Evolutionary conservation across 768 basidiomycete species (phyloP).

Genomic region (Multifurca ochricompacta): DNA sequence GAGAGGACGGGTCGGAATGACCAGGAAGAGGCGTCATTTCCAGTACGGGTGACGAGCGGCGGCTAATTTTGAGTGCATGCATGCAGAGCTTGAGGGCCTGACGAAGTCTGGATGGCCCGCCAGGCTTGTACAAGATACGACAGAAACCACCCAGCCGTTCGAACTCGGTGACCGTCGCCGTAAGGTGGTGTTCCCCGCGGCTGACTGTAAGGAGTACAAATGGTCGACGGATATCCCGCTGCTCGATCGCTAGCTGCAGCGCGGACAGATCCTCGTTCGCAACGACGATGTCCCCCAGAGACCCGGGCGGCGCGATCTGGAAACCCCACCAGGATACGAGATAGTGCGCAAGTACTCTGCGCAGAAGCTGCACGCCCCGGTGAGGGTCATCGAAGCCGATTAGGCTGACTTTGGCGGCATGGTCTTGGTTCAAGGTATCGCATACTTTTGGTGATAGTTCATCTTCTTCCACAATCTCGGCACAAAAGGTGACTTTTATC

Average conservation of each 20-base stretch:
- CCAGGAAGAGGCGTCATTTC: constrained; percentile 7
- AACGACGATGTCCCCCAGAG: constrained; percentile 64
- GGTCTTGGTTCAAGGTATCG: constrained; percentile 25
- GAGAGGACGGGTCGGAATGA: not conserved
- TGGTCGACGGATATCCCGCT: constrained; percentile 50
- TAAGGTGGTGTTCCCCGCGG: constrained; percentile 55
- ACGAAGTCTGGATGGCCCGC: constrained; percentile 70
- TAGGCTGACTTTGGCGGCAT: constrained; percentile 44
- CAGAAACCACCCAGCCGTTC: constrained; percentile 82
- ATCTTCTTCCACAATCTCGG: constrained; percentile 48
- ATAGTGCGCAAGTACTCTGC: constrained; percentile 54
- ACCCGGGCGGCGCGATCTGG: constrained; percentile 34
- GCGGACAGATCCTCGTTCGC: constrained; percentile 68
- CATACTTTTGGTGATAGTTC: constrained; percentile 18
- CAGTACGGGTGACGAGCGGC: constrained; percentile 26
- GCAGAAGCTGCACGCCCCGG: constrained; percentile 61
- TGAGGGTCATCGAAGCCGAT: constrained; percentile 62
- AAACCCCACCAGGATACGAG: constrained; percentile 75
- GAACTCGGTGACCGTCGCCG: constrained; percentile 59
- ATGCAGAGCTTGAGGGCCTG: constrained; percentile 56
- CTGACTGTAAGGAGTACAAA: constrained; percentile 70
- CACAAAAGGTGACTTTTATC: constrained; percentile 78
- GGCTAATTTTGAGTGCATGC: constrained; percentile 45
- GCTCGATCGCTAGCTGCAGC: constrained; percentile 48
- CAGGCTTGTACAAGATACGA: constrained; percentile 84